Conservation (phyloP, 2,329 filamentous ascomycete genomes). For the Orbilia brochopaga region DNA sequence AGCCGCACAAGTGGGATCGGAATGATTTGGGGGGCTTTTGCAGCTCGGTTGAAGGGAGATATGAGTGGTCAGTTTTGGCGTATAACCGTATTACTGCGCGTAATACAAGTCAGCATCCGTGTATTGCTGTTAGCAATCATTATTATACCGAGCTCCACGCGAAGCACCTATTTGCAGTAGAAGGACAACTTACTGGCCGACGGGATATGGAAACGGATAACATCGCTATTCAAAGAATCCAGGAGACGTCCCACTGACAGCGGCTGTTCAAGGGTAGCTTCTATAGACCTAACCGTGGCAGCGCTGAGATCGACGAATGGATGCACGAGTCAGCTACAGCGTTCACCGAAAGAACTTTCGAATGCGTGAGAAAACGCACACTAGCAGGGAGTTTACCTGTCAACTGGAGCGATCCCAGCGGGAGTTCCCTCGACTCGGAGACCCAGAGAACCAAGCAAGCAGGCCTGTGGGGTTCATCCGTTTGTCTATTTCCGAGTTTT, state of each 20-base stretch:
- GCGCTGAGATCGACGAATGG: slow-evolving; percentile 12
- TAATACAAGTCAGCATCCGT: too few species aligned
- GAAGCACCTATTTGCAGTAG: too few species aligned
- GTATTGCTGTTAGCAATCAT: too few species aligned
- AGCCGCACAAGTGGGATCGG: too few species aligned
- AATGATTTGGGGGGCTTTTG: too few species aligned
- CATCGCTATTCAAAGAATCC: slow-evolving; percentile 13
- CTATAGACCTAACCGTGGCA: slow-evolving; percentile 25
- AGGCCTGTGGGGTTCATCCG: slow-evolving; percentile 31
- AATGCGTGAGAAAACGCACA: slow-evolving; percentile 21
- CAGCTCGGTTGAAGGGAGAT: too few species aligned
- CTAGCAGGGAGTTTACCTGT: slow-evolving; percentile 34
- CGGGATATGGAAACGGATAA: slow-evolving; percentile 1
- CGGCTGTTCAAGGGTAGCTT: slow-evolving; percentile 24
- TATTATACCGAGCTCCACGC: too few species aligned
- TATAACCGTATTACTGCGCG: too few species aligned
- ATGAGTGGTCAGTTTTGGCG: too few species aligned
- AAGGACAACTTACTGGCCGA: too few species aligned
- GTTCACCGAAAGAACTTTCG: not conserved
- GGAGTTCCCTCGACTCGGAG: slow-evolving; percentile 24
- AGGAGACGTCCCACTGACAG: slow-evolving; percentile 24
- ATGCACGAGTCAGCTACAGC: not conserved
- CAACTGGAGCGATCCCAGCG: slow-evolving; percentile 14
- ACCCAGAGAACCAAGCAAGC: slow-evolving; percentile 8
- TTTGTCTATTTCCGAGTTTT: slow-evolving; percentile 11